Base-by-base conservation (phyloP, 305 asterid species). In the Fraxinus platypoda region DNA sequence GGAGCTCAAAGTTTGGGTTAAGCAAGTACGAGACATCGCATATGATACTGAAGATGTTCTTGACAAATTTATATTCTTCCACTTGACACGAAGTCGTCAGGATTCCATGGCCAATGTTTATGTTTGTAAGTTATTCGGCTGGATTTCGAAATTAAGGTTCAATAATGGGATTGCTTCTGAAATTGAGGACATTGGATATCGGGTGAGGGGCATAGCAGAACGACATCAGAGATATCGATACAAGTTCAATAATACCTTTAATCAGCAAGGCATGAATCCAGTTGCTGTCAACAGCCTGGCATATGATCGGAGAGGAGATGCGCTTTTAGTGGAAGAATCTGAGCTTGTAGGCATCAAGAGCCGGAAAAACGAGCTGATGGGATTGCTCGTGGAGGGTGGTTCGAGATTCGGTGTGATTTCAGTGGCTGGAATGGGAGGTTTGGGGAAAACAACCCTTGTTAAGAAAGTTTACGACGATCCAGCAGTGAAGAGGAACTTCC, bases 371-470 rank as follows among this genome's bases (percentile, higher is more conserved):
- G 59, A 13, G 7, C 59, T 49, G 59, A 49, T 49, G 59, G 59
- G 21, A 15, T 49, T 13, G 59, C 59, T 49, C 7, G 2, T 49
- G 59, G 59, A 49, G 59, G 59, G 7, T 13, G 59, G 59, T 49
- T 49, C 59, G 59, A 49, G 21, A 13, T 2, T 49, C 19, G n/a
- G 59, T 49, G 89, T 82, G 35, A 76, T 87, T 78, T 80, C 86
- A 5, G 86, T 87, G 28, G 88, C 85, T 3, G 89, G 87, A 23
- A 87, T 82, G 84, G 86, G 82, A 0, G 89, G 89, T 3, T 70
- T 81, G 79, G 89, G 89, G 23, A 82, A 85, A 73, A 85, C 88
- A 13, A 85, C 88, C 6, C 82, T 85, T 0, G 88, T 80, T 2
- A 82, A 76, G 19, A 80, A 79, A 38, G 52, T 85, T 0, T 85